Conservation (phyloP, 345 rosid genomes). For the Sisymbrium altissimum region DNA sequence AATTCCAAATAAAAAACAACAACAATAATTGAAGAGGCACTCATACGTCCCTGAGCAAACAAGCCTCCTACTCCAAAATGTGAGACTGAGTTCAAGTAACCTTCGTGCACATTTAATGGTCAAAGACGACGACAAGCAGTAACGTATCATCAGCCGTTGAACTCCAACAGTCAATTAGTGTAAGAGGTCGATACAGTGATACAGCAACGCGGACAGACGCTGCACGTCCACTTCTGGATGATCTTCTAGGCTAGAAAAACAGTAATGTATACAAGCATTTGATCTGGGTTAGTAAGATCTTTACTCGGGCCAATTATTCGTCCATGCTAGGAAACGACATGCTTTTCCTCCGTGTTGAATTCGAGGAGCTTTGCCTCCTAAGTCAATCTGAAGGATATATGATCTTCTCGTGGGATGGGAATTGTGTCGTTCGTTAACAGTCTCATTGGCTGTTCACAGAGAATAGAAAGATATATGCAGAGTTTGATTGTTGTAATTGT, state of each 20-base stretch:
- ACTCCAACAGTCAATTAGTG: slow-evolving; percentile 98
- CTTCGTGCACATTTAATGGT: no score
- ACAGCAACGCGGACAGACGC: slow-evolving; percentile 37
- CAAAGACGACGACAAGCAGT: no score
- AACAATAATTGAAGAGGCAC: no score
- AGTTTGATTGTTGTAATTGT: slow-evolving; percentile 26
- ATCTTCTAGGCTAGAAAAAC: slow-evolving; percentile 46
- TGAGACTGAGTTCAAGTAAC: no score
- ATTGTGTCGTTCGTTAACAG: slow-evolving; percentile 14
- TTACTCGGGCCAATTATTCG: slow-evolving; percentile 1
- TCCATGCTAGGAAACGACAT: slow-evolving; percentile 11
- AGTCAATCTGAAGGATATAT: neutral
- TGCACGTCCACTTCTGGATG: slow-evolving; percentile 64
- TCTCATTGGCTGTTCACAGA: slow-evolving; percentile 12
- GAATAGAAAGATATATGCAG: slow-evolving; percentile 2
- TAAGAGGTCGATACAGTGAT: slow-evolving; percentile 57
- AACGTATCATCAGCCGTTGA: slow-evolving; percentile 57
- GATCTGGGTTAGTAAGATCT: neutral
- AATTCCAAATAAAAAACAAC: no score
- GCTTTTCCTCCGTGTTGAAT: neutral
- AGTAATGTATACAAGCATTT: slow-evolving; percentile 21
- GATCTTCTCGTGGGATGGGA: slow-evolving; percentile 13
- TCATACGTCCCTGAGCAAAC: no score
- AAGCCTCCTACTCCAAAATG: no score
- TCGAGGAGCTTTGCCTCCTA: neutral